Evolutionary conservation across 768 basidiomycete genomes (phyloP), one percentile per base, ranked within the genome.

Genomic region (Vararia minispora): DNA sequence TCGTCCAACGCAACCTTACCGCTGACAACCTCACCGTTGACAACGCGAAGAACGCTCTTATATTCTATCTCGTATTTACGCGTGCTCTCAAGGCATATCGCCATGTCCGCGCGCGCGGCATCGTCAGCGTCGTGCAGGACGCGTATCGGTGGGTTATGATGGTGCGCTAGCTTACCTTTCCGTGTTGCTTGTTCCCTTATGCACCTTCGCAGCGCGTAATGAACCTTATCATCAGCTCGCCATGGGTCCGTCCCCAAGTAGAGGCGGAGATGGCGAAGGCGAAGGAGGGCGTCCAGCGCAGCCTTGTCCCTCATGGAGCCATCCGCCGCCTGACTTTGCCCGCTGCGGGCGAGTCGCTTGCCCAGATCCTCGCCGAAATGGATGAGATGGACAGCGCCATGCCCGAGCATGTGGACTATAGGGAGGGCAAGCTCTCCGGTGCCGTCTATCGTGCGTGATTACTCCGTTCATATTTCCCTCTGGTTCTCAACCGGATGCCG

Each of bases 351-450:
- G 66, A 74, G 46, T 62, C 76, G 0, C 43, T 71, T 6, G 80
- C 80, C 43, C 85, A 82, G 82, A 83, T 91, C 44, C 43, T 76
- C 14, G 66, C 64, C 6, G 82, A 88, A 54, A 87, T 90, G 81
- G 71, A 74, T 17, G 72, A 66, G 49, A 88, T 90, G 82, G 84
- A 90, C 56, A 54, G 49, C 18, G 74, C 76, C 42, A 53, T 72
- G 32, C 64, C 59, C 13, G 48, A 52, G 13, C 51, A 63, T 28
- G 59, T 66, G 2, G 61, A 75, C 39, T 91, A 82, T 76, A 65
- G 60, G 36, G 56, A 71, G 4, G 87, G 87, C 13, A 85, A 84
- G 55, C 56, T 91, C 11, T 84, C 81, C 31, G 89, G 88, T 4
- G 83, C 85, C 5, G 81, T 91, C 16, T 91, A 91, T 50, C 88